Base-by-base conservation (phyloP, 2,329 filamentous ascomycete species). In the Thermothelomyces thermophilus region DNA sequence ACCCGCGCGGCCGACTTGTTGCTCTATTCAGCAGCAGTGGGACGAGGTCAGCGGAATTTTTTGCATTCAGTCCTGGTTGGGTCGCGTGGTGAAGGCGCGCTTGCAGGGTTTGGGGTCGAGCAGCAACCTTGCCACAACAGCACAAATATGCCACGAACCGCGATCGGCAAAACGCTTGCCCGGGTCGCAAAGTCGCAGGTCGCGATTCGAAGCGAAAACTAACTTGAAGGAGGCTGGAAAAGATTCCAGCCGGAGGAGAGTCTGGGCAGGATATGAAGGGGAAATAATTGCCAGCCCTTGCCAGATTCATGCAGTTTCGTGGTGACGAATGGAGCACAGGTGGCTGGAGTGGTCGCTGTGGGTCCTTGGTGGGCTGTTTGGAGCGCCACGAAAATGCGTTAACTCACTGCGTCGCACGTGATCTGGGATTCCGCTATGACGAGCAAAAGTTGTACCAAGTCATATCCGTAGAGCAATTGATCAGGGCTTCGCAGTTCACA, bases 251-350 rank as follows among this genome's bases (percentile, higher is more conserved):
- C 28, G 24, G 34, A 28, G 31, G 19, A 14, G 22, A 36, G 13
- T 46, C 41, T 37, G 28, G 9, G 7, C 5, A n/a, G 14, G n/a
- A 28, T 17, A 35, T 45, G 35, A 28, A 17, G 19, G 41, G 6
- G 11, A 31, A 24, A 31, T 26, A 22, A 24, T 37, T 16, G 37
- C 20, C 35, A 45, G 41, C 42, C 48, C 41, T 46, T 41, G 42
- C 30, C 20, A 45, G 36, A 35, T 50, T 34, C 28, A 17, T 34
- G 37, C 45, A 47, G 37, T 19, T 44, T 41, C 31, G 9, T 22
- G 31, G 40, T 47, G 44, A 46, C 36, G 44, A 40, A 48, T 48
- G 39, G 39, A 34, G 46, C 20, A 41, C 8, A 36, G 24, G 40
- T 31, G 34, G 34, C 34, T 36, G 34, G n/a, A n/a, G 34, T 17